These are phyloP conservation scores for Scutellaria barbata DNA, from an alignment of 257 asterid species.

Conservation along the genomic window DNA sequence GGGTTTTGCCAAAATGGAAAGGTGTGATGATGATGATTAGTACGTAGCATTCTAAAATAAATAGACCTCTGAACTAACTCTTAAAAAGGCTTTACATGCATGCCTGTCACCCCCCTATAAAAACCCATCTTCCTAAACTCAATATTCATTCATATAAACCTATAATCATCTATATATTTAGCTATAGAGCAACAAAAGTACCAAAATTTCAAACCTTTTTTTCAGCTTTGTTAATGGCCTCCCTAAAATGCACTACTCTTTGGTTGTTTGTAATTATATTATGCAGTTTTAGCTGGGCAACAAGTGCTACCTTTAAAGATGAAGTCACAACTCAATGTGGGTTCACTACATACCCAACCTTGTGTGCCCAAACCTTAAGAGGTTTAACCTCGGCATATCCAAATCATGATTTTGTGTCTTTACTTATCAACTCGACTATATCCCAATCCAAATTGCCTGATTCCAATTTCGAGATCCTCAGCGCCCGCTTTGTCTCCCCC, in stretches of 20 bases:
- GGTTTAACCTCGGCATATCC: slow-evolving; percentile 35
- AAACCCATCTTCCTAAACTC: slow-evolving; percentile 34
- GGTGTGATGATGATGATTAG: background rate
- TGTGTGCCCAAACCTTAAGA: slow-evolving; percentile 58
- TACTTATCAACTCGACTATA: slow-evolving; percentile 55
- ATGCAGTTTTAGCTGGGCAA: slow-evolving; percentile 18
- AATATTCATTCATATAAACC: slow-evolving; percentile 12
- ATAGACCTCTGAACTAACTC: slow-evolving; percentile 42
- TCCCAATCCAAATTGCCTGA: slow-evolving; percentile 48
- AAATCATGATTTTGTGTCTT: slow-evolving; percentile 43
- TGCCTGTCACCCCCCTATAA: slow-evolving; percentile 28
- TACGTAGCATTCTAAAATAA: slow-evolving; percentile 3
- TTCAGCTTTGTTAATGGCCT: slow-evolving; percentile 40
- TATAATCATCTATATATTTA: slow-evolving; percentile 1
- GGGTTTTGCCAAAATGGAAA: slow-evolving; percentile 1
- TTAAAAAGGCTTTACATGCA: slow-evolving; percentile 6
- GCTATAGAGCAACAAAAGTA: background rate
- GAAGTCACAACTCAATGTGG: slow-evolving; percentile 50
- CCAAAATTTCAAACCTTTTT: background rate
- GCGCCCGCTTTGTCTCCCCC: slow-evolving; percentile 52
- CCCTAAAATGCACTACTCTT: slow-evolving; percentile 31
- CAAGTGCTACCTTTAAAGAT: slow-evolving; percentile 21
- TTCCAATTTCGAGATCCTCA: slow-evolving; percentile 51
- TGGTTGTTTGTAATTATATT: slow-evolving; percentile 28
- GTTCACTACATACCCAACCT: slow-evolving; percentile 60